A percentile compares a stretch with the other conserved stretches of the same genome.
phyloP scores from a whole-genome alignment of 2,329 filamentous ascomycete species.

The Aspergillus ustus region DNA sequence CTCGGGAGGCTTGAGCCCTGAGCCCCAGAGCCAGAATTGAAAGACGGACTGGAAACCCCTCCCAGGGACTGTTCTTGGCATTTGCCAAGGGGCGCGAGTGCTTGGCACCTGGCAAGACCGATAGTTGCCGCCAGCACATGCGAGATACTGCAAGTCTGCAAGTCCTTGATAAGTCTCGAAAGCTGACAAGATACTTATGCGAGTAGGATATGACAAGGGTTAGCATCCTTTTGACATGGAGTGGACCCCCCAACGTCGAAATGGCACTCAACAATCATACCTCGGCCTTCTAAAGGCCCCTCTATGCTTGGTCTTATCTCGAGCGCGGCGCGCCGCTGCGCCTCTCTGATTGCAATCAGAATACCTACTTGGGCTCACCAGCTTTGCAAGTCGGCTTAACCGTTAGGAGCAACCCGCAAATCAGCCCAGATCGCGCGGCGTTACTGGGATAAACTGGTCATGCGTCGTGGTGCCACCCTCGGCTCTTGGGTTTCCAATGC shows the following conservation, averaged over 20 bases:
- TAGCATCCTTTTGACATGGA: not conserved
- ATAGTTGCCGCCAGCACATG: not conserved
- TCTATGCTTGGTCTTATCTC: slow-evolving; percentile 6
- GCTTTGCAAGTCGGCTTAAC: not conserved
- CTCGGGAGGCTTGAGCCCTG: not conserved
- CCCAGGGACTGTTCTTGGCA: not conserved
- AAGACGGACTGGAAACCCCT: not conserved
- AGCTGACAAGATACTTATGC: not conserved
- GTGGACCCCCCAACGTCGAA: not conserved
- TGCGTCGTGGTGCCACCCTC: not conserved
- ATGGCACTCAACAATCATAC: slow-evolving; percentile 16
- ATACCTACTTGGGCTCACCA: not conserved
- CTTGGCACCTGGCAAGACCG: not conserved
- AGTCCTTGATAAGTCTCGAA: not conserved
- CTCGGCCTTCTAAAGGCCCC: not conserved
- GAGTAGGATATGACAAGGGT: not conserved
- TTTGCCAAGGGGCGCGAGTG: not conserved
- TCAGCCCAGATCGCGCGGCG: not conserved
- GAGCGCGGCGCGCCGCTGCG: not conserved
- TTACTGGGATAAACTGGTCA: not conserved
- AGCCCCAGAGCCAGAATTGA: not conserved
- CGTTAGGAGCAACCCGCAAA: not conserved
- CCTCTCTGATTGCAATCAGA: not conserved
- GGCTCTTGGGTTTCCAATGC: not conserved
- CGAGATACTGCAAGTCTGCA: not conserved